Evolutionary conservation across 306 rosid species (phyloP).

Genomic region (Senna tora): DNA sequence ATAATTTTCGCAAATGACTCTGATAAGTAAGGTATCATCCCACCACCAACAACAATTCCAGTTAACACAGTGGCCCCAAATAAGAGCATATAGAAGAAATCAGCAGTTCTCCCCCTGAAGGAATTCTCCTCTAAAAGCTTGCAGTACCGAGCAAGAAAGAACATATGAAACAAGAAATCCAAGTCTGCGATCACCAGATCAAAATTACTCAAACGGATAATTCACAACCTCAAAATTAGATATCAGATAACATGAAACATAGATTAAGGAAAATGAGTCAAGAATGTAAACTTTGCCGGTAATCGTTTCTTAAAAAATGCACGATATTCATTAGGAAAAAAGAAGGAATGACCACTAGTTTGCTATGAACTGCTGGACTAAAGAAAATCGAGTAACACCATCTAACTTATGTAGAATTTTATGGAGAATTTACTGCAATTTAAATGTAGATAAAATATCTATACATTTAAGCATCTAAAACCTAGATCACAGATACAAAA

Average conservation of each 20-base stretch:
- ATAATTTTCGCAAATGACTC: slow-evolving; percentile 83
- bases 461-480: too few relatives aligned
- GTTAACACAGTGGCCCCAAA: slow-evolving; percentile 69
- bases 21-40: slow-evolving; percentile 70
- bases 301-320: background rate
- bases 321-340: background rate
- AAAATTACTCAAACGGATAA: background rate
- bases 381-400: background rate
- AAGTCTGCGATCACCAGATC: slow-evolving; percentile 63
- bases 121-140: slow-evolving; percentile 82
- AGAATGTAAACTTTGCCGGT: background rate
- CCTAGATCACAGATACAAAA: too few relatives aligned
- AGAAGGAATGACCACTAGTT: background rate
- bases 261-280: background rate
- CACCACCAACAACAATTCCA: slow-evolving; percentile 65
- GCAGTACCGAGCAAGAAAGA: slow-evolving; percentile 80
- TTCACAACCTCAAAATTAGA: slow-evolving; percentile 19
- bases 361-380: background rate
- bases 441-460: background rate
- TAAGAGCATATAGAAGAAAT: slow-evolving; percentile 79
- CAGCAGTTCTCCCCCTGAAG: slow-evolving; percentile 85
- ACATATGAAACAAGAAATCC: slow-evolving; percentile 98
- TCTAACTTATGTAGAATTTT: background rate
- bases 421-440: slow-evolving; percentile 8
- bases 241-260: slow-evolving; percentile 1